phyloP scores from a whole-genome alignment of 1,284 basidiomycete genomes.

The Sanguinoderma infundibulare region DNA sequence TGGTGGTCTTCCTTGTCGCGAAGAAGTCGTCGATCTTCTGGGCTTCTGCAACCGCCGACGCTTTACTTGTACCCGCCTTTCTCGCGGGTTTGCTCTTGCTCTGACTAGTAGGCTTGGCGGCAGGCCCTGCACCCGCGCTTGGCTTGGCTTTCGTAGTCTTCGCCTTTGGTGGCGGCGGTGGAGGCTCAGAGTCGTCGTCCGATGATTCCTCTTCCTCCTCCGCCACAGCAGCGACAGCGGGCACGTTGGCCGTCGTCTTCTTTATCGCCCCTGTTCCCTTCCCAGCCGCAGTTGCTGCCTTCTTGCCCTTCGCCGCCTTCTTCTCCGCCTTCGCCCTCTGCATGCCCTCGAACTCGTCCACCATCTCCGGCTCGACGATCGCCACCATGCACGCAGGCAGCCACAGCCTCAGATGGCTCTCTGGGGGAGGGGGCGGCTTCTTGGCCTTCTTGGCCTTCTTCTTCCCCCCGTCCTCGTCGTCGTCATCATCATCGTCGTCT shows the following conservation, averaged over 20 bases:
- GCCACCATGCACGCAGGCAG: constrained; percentile 77
- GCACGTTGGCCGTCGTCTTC: constrained; percentile 11
- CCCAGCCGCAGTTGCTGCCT: background rate
- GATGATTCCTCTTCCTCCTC: constrained; percentile 25
- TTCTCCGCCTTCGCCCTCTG: constrained; percentile 53
- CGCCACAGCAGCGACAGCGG: background rate
- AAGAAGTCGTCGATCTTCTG: constrained; percentile 17
- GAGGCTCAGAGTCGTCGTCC: constrained; percentile 3
- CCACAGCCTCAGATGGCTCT: constrained; percentile 66
- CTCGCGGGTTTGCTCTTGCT: background rate
- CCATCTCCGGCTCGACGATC: constrained; percentile 65
- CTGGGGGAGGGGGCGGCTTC: constrained; percentile 51
- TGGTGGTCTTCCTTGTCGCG: constrained; percentile 15
- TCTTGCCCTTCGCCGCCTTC: constrained; percentile 28
- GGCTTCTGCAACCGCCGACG: background rate
- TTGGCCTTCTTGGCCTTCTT: constrained; percentile 38
- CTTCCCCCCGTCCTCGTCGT: constrained; percentile 37
- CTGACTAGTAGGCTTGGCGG: background rate
- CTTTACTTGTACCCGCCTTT: background rate
- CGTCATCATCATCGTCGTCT: constrained; percentile 35
- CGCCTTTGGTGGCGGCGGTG: background rate
- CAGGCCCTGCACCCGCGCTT: background rate
- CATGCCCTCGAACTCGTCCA: constrained; percentile 60
- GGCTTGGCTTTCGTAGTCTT: background rate
- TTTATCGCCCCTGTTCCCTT: constrained; percentile 14